Evolutionary conservation across 495 filamentous ascomycete genomes (phyloP).

Genomic region (Lichina pygmaea): DNA sequence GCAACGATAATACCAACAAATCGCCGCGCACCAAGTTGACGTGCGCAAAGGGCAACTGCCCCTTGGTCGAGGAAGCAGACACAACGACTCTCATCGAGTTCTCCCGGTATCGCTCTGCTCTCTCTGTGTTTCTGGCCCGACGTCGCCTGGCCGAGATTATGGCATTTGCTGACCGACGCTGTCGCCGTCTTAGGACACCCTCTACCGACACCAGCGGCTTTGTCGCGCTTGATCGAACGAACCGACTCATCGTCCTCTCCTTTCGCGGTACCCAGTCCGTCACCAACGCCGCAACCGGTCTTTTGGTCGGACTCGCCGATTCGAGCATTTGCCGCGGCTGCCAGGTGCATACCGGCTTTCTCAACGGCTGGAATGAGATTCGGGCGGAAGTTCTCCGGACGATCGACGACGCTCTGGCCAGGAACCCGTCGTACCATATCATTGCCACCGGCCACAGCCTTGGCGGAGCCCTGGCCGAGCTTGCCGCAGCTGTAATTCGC

Average conservation of each 20-base stretch:
- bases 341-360: slow-evolving; percentile 26
- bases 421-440: slow-evolving; percentile 23
- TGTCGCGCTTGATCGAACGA: slow-evolving; percentile 36
- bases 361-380: slow-evolving; percentile 21
- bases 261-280: slow-evolving; percentile 39
- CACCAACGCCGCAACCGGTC: slow-evolving; percentile 39
- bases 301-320: slow-evolving; percentile 15
- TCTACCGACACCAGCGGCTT: slow-evolving; percentile 39
- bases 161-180: neutral
- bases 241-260: slow-evolving; percentile 32
- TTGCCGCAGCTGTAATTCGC: slow-evolving; percentile 31
- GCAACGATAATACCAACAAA: slow-evolving; percentile 17
- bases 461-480: slow-evolving; percentile 33
- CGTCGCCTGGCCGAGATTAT: neutral
- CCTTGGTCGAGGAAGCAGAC: slow-evolving; percentile 24
- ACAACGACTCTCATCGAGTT: slow-evolving; percentile 31
- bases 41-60: slow-evolving; percentile 31
- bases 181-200: slow-evolving; percentile 14
- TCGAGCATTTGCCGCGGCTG: slow-evolving; percentile 23
- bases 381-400: slow-evolving; percentile 16
- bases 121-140: neutral
- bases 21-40: slow-evolving; percentile 19
- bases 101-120: slow-evolving; percentile 6
- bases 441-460: slow-evolving; percentile 40
- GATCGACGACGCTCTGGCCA: slow-evolving; percentile 11